These are phyloP conservation scores for Blumeriella jaapii DNA, from an alignment of 2,329 filamentous ascomycete species.

Conservation along the genomic window DNA sequence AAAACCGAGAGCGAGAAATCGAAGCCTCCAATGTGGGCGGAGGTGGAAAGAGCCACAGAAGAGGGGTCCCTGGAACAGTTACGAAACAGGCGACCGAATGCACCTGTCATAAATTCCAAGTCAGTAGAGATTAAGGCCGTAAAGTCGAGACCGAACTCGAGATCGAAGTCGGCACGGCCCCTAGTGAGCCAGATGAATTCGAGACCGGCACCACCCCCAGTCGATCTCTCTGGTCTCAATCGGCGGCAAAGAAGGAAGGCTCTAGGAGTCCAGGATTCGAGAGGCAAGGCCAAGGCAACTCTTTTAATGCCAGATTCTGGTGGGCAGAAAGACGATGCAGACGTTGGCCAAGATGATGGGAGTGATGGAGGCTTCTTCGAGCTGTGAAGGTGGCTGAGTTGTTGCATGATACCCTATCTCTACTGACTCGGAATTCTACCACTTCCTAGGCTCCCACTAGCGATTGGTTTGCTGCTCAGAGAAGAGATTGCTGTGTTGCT, in stretches of 20 bases:
- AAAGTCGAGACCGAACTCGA: slow-evolving; percentile 12
- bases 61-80: slow-evolving; percentile 33
- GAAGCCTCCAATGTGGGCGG: slow-evolving; percentile 50
- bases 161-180: too few relatives aligned
- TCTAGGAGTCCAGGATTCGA: slow-evolving; percentile 9
- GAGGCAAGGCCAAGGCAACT: slow-evolving; percentile 10
- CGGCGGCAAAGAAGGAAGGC: slow-evolving; percentile 24
- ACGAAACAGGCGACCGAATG: slow-evolving; percentile 18
- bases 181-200: too few relatives aligned
- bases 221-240: slow-evolving; percentile 24
- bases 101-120: slow-evolving; percentile 2
- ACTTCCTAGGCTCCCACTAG: too few relatives aligned
- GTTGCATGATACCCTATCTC: slow-evolving; percentile 4
- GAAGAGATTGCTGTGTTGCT: too few relatives aligned
- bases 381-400: slow-evolving; percentile 2
- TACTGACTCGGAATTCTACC: background rate
- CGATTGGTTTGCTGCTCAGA: too few relatives aligned
- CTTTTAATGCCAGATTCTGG: slow-evolving; percentile 16
- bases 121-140: slow-evolving; percentile 11
- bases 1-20: slow-evolving; percentile 13
- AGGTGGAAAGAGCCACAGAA: slow-evolving; percentile 53
- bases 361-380: slow-evolving; percentile 51
- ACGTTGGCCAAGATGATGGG: slow-evolving; percentile 32
- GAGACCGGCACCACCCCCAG: slow-evolving; percentile 8
- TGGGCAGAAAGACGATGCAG: slow-evolving; percentile 8